These are phyloP conservation scores for Nicotiana obtusifolia DNA, from an alignment of 257 asterid species.

Conservation along the genomic window DNA sequence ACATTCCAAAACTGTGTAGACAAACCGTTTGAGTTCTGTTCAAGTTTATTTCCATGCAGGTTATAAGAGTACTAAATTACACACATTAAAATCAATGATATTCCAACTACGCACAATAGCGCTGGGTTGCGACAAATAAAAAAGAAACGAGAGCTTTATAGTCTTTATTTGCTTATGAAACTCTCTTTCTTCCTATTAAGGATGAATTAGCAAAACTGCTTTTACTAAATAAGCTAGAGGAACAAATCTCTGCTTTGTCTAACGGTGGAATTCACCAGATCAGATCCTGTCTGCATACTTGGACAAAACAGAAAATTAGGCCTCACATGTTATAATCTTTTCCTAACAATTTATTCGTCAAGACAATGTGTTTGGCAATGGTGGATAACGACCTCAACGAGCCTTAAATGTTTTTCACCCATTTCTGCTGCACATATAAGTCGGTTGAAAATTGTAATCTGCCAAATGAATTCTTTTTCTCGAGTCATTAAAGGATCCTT, in stretches of 20 bases:
- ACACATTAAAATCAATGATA: background rate
- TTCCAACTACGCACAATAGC: background rate
- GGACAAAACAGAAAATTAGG: slow-evolving; percentile 5
- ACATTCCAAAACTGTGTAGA: slow-evolving; percentile 16
- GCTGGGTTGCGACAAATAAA: background rate
- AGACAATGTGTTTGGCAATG: slow-evolving; percentile 10
- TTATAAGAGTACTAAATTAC: background rate
- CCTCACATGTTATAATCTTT: slow-evolving; percentile 10
- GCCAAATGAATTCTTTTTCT: background rate
- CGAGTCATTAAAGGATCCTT: too few species aligned
- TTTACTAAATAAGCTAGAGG: background rate
- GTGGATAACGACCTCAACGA: slow-evolving; percentile 4
- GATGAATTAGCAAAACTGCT: background rate
- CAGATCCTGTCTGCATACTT: background rate
- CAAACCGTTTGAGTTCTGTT: slow-evolving; percentile 16
- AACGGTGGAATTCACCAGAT: background rate
- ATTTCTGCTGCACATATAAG: background rate
- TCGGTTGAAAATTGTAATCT: background rate
- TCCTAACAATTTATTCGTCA: slow-evolving; percentile 17
- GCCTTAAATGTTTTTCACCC: slow-evolving; percentile 4
- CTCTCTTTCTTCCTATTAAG: background rate
- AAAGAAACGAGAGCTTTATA: background rate
- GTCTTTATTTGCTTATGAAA: background rate
- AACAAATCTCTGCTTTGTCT: background rate
- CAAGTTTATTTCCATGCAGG: slow-evolving; percentile 20